phyloP scores from a whole-genome alignment of 2,329 filamentous ascomycete species.

The Ophiostoma tasmaniense region DNA sequence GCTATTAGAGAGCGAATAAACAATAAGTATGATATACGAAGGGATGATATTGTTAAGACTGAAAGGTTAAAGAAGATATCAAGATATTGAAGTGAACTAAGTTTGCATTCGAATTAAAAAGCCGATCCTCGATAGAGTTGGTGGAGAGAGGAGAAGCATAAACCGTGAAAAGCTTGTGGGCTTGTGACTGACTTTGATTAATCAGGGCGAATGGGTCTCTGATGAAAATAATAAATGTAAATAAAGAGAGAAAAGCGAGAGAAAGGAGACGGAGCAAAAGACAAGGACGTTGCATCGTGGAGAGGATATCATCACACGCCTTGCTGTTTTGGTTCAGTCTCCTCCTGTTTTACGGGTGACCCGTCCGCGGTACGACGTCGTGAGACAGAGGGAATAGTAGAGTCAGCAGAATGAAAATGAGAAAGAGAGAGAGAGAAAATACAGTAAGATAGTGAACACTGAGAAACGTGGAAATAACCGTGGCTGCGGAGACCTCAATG shows the following conservation, averaged over 20 bases:
- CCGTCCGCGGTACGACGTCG: background rate
- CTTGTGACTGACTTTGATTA: background rate
- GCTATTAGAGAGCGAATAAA: background rate
- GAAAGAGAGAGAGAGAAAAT: background rate
- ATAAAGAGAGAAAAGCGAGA: background rate
- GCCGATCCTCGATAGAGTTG: background rate
- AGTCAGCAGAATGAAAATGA: too few species aligned
- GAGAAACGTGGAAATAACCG: background rate
- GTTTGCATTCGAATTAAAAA: too few species aligned
- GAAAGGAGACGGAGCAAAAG: background rate
- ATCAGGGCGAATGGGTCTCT: background rate
- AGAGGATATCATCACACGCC: background rate
- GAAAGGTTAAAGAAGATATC: background rate
- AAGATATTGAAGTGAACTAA: background rate
- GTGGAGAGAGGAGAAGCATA: slow-evolving; percentile 1
- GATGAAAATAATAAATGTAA: background rate
- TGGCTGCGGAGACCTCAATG: background rate
- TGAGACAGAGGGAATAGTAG: background rate
- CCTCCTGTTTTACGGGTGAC: background rate
- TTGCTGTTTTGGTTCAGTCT: background rate
- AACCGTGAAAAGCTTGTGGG: background rate
- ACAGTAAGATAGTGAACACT: background rate
- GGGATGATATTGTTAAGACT: background rate
- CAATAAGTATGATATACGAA: too few species aligned
- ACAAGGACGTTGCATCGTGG: slow-evolving; percentile 2